These are phyloP conservation scores for Diplodia corticola DNA, from an alignment of 2,329 filamentous ascomycete species.

Conservation along the genomic window DNA sequence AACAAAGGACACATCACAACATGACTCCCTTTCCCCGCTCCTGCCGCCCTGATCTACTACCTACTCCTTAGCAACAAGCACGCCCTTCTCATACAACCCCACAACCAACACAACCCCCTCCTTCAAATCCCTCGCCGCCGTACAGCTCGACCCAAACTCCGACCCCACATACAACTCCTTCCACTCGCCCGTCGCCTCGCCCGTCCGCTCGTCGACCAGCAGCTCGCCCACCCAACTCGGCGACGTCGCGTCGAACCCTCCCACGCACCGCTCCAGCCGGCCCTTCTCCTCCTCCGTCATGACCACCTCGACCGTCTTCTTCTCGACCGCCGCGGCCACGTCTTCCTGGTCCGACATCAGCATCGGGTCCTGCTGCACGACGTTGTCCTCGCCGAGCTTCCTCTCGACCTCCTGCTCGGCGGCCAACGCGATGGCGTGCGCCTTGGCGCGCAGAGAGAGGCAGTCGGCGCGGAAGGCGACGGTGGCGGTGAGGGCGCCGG, in stretches of 20 bases:
- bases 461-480: background rate
- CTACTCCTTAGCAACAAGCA: constrained; percentile 33
- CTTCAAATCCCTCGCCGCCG: constrained; percentile 40
- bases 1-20: too few species aligned
- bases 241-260: constrained; percentile 30
- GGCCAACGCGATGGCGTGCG: background rate
- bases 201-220: constrained; percentile 27
- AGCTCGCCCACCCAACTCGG: constrained; percentile 38
- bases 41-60: background rate
- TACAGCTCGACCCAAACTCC: constrained; percentile 38
- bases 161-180: constrained; percentile 40
- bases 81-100: constrained; percentile 45
- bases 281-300: constrained; percentile 23
- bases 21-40: too few species aligned
- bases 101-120: constrained; percentile 39
- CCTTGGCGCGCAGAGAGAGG: constrained; percentile 25
- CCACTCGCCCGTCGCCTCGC: constrained; percentile 23
- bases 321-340: constrained; percentile 27
- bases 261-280: constrained; percentile 22
- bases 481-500: constrained; percentile 30
- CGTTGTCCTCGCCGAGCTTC: constrained; percentile 19
- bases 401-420: background rate
- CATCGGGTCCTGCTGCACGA: background rate
- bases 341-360: background rate
- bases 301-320: constrained; percentile 12